A percentile compares a stretch with the other conserved stretches of the same genome.
phyloP scores from a whole-genome alignment of 805 yeast genomes.

The Lachancea dasiensis region DNA sequence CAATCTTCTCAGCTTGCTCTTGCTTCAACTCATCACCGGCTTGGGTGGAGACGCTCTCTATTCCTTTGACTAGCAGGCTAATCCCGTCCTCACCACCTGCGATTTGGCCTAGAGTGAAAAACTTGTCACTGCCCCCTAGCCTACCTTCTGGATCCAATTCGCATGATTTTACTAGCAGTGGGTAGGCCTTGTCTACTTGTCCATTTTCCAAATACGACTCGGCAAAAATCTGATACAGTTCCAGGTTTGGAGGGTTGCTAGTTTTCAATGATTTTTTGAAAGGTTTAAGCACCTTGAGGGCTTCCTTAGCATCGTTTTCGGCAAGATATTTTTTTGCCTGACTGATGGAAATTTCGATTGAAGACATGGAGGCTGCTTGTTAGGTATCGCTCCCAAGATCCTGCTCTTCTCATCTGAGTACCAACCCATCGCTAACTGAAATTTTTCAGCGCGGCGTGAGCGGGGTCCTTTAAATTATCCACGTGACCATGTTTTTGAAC shows the following conservation, averaged over 20 bases:
- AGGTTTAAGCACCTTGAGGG: conserved; percentile 33
- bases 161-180: conserved; percentile 52
- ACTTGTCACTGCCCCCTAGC: conserved; percentile 67
- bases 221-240: conserved; percentile 52
- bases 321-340: conserved; percentile 23
- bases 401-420: background rate
- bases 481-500: conserved; percentile 24
- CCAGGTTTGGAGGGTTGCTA: conserved; percentile 35
- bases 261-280: conserved; percentile 25
- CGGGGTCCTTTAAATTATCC: conserved; percentile 24
- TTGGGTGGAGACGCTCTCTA: conserved; percentile 33
- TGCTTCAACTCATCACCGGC: conserved; percentile 27
- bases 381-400: background rate
- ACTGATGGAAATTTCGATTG: conserved; percentile 12
- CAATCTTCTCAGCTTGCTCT: conserved; percentile 50
- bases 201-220: conserved; percentile 78
- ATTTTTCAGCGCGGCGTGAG: background rate
- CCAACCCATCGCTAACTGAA: conserved; percentile 10
- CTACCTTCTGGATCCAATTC: conserved; percentile 62
- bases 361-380: conserved; percentile 13
- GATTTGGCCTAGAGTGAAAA: conserved; percentile 85
- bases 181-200: conserved; percentile 71
- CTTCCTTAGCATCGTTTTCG: conserved; percentile 30
- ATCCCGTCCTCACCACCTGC: conserved; percentile 78
- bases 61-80: conserved; percentile 54